A percentile compares a stretch with the other conserved stretches of the same genome.
Evolutionary conservation across 2,329 filamentous ascomycete species (phyloP).

Genomic region (Neopestalotiopsis rosae): DNA sequence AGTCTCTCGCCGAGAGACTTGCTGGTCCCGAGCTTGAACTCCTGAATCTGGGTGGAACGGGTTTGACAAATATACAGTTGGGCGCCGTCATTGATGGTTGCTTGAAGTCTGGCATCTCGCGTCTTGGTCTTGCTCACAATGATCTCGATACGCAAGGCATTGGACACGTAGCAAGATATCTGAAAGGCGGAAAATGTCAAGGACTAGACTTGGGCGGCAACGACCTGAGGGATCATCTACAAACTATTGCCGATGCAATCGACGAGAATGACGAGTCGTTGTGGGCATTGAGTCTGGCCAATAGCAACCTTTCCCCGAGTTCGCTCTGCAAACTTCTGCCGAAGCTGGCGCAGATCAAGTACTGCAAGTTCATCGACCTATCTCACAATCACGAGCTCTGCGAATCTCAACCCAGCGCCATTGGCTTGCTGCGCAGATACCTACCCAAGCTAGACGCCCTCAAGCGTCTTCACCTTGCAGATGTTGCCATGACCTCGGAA

Average conservation of each 20-base stretch:
- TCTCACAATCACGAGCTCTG: slow-evolving; percentile 89
- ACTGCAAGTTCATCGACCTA: slow-evolving; percentile 88
- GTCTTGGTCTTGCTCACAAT: slow-evolving; percentile 85
- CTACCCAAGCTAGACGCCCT: slow-evolving; percentile 78
- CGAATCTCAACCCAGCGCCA: slow-evolving; percentile 72
- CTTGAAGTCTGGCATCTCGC: slow-evolving; percentile 76
- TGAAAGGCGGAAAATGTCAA: slow-evolving; percentile 79
- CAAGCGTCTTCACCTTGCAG: slow-evolving; percentile 84
- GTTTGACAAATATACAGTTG: slow-evolving; percentile 73
- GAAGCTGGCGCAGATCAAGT: slow-evolving; percentile 69
- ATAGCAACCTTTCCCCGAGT: slow-evolving; percentile 78
- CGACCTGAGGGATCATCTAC: slow-evolving; percentile 64
- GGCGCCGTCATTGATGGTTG: slow-evolving; percentile 80
- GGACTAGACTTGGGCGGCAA: slow-evolving; percentile 91
- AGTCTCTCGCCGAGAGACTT: slow-evolving; percentile 76
- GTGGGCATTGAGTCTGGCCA: slow-evolving; percentile 84
- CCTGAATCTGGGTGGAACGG: slow-evolving; percentile 81
- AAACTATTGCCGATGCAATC: slow-evolving; percentile 57
- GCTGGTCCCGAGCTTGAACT: slow-evolving; percentile 80
- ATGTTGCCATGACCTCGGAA: slow-evolving; percentile 83
- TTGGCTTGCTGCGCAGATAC: slow-evolving; percentile 78
- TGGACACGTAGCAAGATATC: slow-evolving; percentile 75
- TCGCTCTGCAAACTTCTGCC: slow-evolving; percentile 79
- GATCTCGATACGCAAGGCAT: slow-evolving; percentile 76
- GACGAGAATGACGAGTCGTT: slow-evolving; percentile 58